Base-by-base conservation (phyloP, 805 yeast species). In the Pichia eremophila region DNA sequence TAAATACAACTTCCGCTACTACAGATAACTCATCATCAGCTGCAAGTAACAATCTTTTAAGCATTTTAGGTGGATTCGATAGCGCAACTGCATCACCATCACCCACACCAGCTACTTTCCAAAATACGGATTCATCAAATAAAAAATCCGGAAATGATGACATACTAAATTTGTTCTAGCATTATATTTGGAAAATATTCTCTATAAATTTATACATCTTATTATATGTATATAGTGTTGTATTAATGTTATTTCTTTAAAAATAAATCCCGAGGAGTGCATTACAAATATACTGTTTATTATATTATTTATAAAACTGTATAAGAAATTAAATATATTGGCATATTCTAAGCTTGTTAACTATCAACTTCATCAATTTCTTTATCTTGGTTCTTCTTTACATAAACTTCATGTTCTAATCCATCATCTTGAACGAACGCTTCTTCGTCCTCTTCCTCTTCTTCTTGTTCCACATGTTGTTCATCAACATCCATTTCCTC, bases 401-500 rank as follows among this genome's bases (percentile, higher is more conserved):
- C 27, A 40, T 50, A 53, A 2, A 54, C 43, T 42, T 63, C 67
- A 39, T 57, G 59, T 38, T 62, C 62, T 10, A 63, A 50, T 11
- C 60, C 62, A 22, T 57, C 61, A 29, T 51, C 57, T 32, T 49
- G 56, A 12, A 56, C 59, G 43, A 54, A 46, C 14, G 43, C 53
- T 11, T 54, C 56, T 15, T 51, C 54, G 37, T 52, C 55, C 7
- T 50, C 59, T n/a, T 56, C 64, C 8, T 57, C 58, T 8, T 57
- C 51, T 43, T 51, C 52, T 47, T 56, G 61, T 28, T 53, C 60
- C 22, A 45, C 56, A 31, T 40, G 55, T n/a, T 54, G 55, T 8
- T 18, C 49, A 8, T 46, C 56, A 2, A 34, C 51, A 22, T 43
- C 57, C 1, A 17, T 41, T 18, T 43, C 58, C 38, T 46, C 60